A percentile compares a stretch with the other conserved stretches of the same genome.
These are phyloP conservation scores for Syzygium aqueum DNA, from an alignment of 345 rosid genomes.

Conservation along the genomic window DNA sequence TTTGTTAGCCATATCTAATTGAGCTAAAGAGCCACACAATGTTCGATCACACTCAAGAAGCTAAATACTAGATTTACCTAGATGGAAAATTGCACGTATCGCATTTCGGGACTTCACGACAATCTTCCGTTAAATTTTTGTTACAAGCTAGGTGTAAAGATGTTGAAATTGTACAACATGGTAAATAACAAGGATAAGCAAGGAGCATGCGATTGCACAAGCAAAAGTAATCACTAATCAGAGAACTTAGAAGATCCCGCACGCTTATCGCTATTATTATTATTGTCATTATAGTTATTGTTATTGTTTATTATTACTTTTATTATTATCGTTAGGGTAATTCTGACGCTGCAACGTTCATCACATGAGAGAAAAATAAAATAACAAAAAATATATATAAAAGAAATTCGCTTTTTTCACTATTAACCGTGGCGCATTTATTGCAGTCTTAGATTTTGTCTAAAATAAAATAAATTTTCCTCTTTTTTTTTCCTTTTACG, in stretches of 20 bases:
- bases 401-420: neutral
- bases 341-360: neutral
- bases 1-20: neutral
- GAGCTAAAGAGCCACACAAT: neutral
- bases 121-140: neutral
- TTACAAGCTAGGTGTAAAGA: neutral
- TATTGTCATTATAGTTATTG: neutral
- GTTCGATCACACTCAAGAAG: neutral
- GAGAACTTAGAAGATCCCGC: neutral
- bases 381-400: neutral
- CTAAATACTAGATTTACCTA: rapidly evolving
- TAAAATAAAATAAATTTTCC: neutral
- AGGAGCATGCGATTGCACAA: neutral
- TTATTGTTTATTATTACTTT: neutral
- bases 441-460: neutral
- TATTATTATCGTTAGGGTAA: neutral
- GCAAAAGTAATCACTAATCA: neutral
- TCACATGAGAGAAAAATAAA: neutral
- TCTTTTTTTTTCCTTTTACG: neutral
- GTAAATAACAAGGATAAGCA: neutral
- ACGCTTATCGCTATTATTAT: neutral
- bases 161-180: neutral
- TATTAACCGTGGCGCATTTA: neutral
- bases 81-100: too few relatives aligned
- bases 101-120: neutral